These are phyloP conservation scores for Saccharomyces pastorianus DNA, from an alignment of 1,139 yeast genomes.

Conservation along the genomic window DNA sequence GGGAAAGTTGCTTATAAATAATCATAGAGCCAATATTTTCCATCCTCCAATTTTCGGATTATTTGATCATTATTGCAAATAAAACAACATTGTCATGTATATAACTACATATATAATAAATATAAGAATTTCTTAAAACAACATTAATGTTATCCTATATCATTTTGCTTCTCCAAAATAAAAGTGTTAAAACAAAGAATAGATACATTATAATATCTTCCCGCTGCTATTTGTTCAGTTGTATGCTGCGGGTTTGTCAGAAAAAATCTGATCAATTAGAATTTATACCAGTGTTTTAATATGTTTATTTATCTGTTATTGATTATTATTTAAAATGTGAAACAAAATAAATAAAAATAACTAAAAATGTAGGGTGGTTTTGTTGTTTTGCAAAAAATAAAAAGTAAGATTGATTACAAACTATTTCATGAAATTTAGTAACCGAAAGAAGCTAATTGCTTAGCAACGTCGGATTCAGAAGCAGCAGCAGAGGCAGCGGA, in stretches of 20 bases:
- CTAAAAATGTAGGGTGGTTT: neutral
- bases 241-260: too few relatives aligned
- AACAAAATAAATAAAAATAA: neutral
- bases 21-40: neutral
- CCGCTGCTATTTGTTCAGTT: too few relatives aligned
- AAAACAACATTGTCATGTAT: neutral
- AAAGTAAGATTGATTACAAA: neutral
- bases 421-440: conserved; percentile 42
- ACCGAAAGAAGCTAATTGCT: conserved; percentile 79
- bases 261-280: neutral
- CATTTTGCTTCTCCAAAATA: too few relatives aligned
- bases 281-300: conserved; percentile 10
- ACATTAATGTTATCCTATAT: too few relatives aligned
- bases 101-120: neutral
- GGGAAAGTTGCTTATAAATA: neutral
- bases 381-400: neutral
- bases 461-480: conserved; percentile 65
- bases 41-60: neutral
- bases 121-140: neutral
- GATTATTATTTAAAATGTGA: neutral
- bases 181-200: too few relatives aligned
- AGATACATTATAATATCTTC: neutral
- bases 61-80: neutral
- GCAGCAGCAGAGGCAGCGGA: conserved; percentile 71
- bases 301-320: conserved; percentile 5